Base-by-base conservation (phyloP, 2,329 filamentous ascomycete species). In the Achaetomium macrosporum region DNA sequence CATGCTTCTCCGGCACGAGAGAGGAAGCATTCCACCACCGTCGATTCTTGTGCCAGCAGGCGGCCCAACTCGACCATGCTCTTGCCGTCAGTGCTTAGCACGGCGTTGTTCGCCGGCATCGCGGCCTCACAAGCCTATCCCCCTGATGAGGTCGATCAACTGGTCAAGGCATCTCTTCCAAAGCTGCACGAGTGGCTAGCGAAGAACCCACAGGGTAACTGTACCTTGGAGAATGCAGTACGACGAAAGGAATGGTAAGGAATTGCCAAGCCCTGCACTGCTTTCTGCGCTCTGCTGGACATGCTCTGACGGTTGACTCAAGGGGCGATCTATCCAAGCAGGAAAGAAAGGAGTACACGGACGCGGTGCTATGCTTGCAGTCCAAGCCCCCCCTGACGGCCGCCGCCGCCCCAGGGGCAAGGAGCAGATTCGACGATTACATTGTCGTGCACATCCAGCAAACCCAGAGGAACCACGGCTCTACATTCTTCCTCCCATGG, bases 351-450 rank as follows among this genome's bases (percentile, higher is more conserved):
- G 55, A 45, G 1, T 63, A 63, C 54, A 61, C 55, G 25, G 35
- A 56, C 35, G 59, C 61, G 13, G 61, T 63, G 1, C 44, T 58
- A 1, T 63, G 59, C 29, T 47, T 63, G 16, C 53, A 55, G 57
- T 46, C 49, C 9, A 58, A 60, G 44, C 55, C 57, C 0, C 46
- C 53, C 15, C 42, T 57, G 47, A 60, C 53, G 2, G 39, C 43
- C 1, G 15, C 42, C 7, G 29, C 47, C 12, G 56, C 59, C 0
- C 61, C 63, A 1, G 63, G 62, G 0, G 63, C 63, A 3, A 57
- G 59, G 51, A 60, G 55, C 47, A 53, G 60, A 17, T 66, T 62
- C 41, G 65, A 67, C 45, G 64, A 67, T 53, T 67, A 64, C 43
- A 58, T 65, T 2, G 64, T 59, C 15, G 46, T 64, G 11, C 65